A percentile compares a stretch with the other conserved stretches of the same genome.
Conservation (phyloP, 306 rosid genomes). For the Oxytropis ochrocephala region DNA sequence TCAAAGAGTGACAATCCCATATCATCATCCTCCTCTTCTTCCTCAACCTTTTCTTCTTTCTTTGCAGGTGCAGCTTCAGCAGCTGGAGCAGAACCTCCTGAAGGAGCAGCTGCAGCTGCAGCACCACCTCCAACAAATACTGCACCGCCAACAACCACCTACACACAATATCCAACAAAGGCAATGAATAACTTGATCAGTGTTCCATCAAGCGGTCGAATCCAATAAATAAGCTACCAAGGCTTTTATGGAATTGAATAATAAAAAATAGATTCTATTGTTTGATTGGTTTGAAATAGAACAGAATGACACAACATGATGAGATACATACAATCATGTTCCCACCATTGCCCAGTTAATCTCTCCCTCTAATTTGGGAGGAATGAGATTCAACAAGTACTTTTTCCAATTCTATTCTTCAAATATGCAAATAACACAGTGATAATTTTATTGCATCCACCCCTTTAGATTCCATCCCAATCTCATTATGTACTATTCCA, state of each 20-base stretch:
- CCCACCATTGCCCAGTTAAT: neutral
- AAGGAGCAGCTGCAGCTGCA: slow-evolving; percentile 44
- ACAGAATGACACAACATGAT: neutral
- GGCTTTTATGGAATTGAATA: neutral
- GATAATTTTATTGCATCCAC: neutral
- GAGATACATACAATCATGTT: neutral
- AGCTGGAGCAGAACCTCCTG: slow-evolving; percentile 49
- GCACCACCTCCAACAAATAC: slow-evolving; percentile 48
- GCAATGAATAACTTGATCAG: neutral
- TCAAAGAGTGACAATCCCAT: slow-evolving; percentile 86
- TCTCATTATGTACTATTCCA: neutral
- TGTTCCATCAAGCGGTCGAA: neutral
- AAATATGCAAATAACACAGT: neutral
- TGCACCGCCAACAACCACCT: slow-evolving; percentile 76
- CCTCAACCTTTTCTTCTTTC: slow-evolving; percentile 53
- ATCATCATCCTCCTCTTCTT: slow-evolving; percentile 83
- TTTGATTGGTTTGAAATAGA: neutral
- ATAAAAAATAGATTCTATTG: neutral
- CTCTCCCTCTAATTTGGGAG: neutral
- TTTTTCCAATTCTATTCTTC: neutral
- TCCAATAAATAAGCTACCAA: neutral
- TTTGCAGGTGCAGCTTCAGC: slow-evolving; percentile 45
- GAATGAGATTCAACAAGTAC: neutral
- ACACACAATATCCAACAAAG: neutral
- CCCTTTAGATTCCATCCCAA: neutral